Evolutionary conservation across 495 filamentous ascomycete genomes (phyloP).

Genomic region (Niebla homalea): DNA sequence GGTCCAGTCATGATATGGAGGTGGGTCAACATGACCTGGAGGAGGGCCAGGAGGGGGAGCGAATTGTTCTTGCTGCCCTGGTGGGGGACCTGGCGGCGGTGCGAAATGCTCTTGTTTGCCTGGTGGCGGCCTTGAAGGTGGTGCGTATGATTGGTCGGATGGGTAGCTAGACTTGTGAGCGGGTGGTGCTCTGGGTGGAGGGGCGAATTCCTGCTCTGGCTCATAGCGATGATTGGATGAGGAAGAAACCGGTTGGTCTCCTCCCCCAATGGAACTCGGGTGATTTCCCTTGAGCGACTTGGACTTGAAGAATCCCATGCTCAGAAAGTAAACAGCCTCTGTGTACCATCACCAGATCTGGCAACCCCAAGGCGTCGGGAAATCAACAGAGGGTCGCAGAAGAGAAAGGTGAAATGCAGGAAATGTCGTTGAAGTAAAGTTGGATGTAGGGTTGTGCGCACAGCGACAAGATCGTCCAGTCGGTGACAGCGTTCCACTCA

Average conservation of each 20-base stretch:
- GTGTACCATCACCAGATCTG: neutral
- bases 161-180: neutral
- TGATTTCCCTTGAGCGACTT: conserved; percentile 14
- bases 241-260: neutral
- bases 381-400: too few species aligned
- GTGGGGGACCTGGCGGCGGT: conserved; percentile 21
- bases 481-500: too few species aligned
- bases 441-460: too few species aligned
- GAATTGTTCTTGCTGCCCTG: conserved; percentile 8
- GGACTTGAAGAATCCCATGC: conserved; percentile 17
- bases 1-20: conserved; percentile 69
- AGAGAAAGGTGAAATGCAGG: too few species aligned
- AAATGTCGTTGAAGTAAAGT: too few species aligned
- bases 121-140: conserved; percentile 15
- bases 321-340: neutral
- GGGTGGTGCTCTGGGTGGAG: conserved; percentile 8
- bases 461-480: too few species aligned
- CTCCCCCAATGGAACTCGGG: conserved; percentile 1
- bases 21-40: conserved; percentile 26
- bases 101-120: conserved; percentile 11
- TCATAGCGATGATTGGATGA: neutral
- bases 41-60: conserved; percentile 14
- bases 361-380: too few species aligned
- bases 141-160: conserved; percentile 2
- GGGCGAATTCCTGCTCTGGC: neutral